Conservation (phyloP, 2,329 filamentous ascomycete genomes). For the Chalara sp. region DNA sequence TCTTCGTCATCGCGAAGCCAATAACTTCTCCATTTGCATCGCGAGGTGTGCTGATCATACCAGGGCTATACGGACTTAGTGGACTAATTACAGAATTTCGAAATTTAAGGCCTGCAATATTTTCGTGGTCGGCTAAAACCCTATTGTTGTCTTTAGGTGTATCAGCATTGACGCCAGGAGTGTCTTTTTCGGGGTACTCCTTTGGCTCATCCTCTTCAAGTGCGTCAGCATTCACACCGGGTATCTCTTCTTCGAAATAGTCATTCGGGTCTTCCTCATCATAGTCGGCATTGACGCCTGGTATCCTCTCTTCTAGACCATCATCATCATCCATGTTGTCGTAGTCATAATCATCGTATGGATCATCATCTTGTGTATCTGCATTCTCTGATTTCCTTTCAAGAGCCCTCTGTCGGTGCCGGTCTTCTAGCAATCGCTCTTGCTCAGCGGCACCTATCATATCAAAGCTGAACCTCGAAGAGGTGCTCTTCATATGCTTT, state of each 20-base stretch:
- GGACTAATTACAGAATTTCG: conserved; percentile 41
- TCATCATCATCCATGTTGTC: conserved; percentile 52
- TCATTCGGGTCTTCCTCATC: conserved; percentile 17
- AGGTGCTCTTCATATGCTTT: conserved; percentile 67
- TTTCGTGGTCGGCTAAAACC: conserved; percentile 3
- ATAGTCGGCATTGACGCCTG: conserved; percentile 45
- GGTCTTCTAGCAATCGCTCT: conserved; percentile 65
- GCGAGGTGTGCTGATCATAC: conserved; percentile 44
- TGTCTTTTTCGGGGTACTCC: conserved; percentile 15
- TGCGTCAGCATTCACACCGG: conserved; percentile 14
- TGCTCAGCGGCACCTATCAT: conserved; percentile 64
- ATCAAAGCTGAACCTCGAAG: conserved; percentile 76
- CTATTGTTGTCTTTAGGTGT: conserved; percentile 27
- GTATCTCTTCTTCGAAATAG: conserved; percentile 16
- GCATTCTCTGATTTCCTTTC: conserved; percentile 46
- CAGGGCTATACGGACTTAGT: conserved; percentile 43
- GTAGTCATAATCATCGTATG: conserved; percentile 19
- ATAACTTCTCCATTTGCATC: conserved; percentile 49
- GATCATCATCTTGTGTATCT: conserved; percentile 23
- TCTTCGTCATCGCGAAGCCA: conserved; percentile 41
- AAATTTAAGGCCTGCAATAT: conserved; percentile 23
- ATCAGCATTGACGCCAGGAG: conserved; percentile 11
- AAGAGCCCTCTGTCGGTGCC: conserved; percentile 60
- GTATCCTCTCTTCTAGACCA: conserved; percentile 53
- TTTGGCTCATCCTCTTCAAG: conserved; percentile 7